These are phyloP conservation scores for Trichocladium antarcticum DNA, from an alignment of 495 filamentous ascomycete species.

Conservation along the genomic window DNA sequence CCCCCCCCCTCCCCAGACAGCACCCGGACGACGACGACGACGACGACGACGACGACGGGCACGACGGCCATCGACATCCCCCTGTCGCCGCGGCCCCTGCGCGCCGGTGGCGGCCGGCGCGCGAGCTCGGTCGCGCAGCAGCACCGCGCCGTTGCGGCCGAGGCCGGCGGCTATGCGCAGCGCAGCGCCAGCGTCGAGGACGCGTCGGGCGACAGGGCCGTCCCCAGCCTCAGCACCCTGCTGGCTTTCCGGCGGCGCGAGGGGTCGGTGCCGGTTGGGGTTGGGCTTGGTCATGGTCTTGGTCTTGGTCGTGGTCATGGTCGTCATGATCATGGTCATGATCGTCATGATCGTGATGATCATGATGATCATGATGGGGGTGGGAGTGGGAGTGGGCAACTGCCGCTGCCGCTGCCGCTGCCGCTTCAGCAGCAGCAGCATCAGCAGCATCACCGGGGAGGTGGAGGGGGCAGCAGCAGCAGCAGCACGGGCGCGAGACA, in stretches of 20 bases:
- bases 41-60: slow-evolving; percentile 27
- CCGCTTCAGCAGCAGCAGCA: too few relatives aligned
- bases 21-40: slow-evolving; percentile 9
- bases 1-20: too few relatives aligned
- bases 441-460: neutral
- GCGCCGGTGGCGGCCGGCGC: slow-evolving; percentile 40
- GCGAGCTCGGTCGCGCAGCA: slow-evolving; percentile 73
- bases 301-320: too few relatives aligned
- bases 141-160: slow-evolving; percentile 40
- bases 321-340: too few relatives aligned
- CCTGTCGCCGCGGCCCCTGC: slow-evolving; percentile 57
- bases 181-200: slow-evolving; percentile 68
- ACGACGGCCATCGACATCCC: slow-evolving; percentile 76
- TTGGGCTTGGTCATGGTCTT: neutral
- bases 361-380: neutral
- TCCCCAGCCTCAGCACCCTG: slow-evolving; percentile 46
- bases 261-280: slow-evolving; percentile 20
- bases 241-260: slow-evolving; percentile 28
- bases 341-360: too few relatives aligned
- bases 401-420: too few relatives aligned
- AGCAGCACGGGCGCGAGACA: neutral
- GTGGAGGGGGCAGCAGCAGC: neutral
- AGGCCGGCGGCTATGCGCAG: slow-evolving; percentile 49
- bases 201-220: slow-evolving; percentile 41
- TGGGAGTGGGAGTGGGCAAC: neutral